Conservation (phyloP, 2,329 filamentous ascomycete species). For the Talaromyces amestolkiae region DNA sequence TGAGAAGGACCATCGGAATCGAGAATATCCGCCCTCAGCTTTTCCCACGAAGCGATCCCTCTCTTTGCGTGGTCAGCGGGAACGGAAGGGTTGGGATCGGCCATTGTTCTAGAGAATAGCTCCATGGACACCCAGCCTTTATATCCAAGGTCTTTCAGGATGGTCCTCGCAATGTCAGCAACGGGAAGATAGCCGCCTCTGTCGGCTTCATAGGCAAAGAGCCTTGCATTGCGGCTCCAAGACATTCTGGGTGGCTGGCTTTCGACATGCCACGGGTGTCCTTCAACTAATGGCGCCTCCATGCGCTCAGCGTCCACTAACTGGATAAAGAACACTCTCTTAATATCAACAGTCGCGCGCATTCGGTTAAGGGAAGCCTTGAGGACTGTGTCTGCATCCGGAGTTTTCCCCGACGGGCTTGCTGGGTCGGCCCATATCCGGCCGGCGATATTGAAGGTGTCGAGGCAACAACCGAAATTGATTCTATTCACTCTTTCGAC, state of each 20-base stretch:
- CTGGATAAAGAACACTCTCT: slow-evolving; percentile 71
- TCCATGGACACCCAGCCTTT: slow-evolving; percentile 69
- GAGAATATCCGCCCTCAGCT: slow-evolving; percentile 29
- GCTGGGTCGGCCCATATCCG: slow-evolving; percentile 68
- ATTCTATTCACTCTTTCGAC: slow-evolving; percentile 61
- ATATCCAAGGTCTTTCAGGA: slow-evolving; percentile 62
- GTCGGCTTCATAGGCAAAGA: slow-evolving; percentile 62
- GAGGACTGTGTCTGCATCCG: slow-evolving; percentile 49
- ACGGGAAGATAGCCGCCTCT: slow-evolving; percentile 66
- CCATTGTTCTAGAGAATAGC: slow-evolving; percentile 62
- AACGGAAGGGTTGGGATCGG: slow-evolving; percentile 49
- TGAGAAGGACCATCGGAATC: background rate
- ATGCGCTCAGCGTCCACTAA: slow-evolving; percentile 70
- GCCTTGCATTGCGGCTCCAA: slow-evolving; percentile 70
- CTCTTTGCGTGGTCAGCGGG: slow-evolving; percentile 56
- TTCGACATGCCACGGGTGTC: slow-evolving; percentile 57
- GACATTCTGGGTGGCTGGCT: slow-evolving; percentile 67
- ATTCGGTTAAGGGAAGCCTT: slow-evolving; percentile 55
- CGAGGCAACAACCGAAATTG: slow-evolving; percentile 73
- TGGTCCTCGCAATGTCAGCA: slow-evolving; percentile 57
- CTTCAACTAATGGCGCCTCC: slow-evolving; percentile 52
- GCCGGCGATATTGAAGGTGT: slow-evolving; percentile 74
- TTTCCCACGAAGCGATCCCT: slow-evolving; percentile 51
- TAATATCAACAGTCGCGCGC: slow-evolving; percentile 54
- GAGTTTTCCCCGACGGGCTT: slow-evolving; percentile 35